Base-by-base conservation (phyloP, 805 yeast species). In the Starmerella sirachaensis region DNA sequence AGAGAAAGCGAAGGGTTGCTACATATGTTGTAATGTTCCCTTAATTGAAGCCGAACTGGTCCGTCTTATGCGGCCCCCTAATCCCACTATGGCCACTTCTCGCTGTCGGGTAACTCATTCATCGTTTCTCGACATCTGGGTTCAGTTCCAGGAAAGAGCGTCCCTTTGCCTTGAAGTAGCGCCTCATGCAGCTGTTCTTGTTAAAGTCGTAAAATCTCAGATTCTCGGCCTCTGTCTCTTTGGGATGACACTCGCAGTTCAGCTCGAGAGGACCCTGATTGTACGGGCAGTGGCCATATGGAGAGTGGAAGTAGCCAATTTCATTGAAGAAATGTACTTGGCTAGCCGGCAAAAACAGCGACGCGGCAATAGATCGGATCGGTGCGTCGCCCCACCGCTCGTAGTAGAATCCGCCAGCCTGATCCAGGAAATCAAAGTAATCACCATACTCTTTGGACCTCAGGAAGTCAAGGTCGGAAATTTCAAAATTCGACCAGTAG, bases 351-450 rank as follows among this genome's bases (percentile, higher is more conserved):
- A 82, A 56, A 63, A 84, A 80, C 47, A 84, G 63, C 4, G 91
- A 64, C 16, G 82, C 94, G 22, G 91, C 94, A 19, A 93, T 67
- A 0, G 91, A 70, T 58, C 81, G 91, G n/a, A 82, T 70, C 2
- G 93, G 93, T 0, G 93, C 94, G 60, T 83, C 94, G 51, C 94
- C 93, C 94, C 93, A 82, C 61, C 94, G 70, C 65, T 85, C 94
- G 59, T 83, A 84, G 64, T 79, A 84, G 63, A 84, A 84, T n/a
- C 94, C 94, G 57, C 94, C 94, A 12, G 78, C 71, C 45, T 71
- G 59, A 60, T 84, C 94, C 53, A 84, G 69, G 50, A 68, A 63
- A 14, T 80, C 78, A 51, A 84, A 84, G 59, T 77, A 84, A 40
- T 70, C 67, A 31, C 59, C 50, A 56, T 84, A 84, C 7, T 82